Base-by-base conservation (phyloP, 1,284 basidiomycete genomes). In the Boletus holoroseus region DNA sequence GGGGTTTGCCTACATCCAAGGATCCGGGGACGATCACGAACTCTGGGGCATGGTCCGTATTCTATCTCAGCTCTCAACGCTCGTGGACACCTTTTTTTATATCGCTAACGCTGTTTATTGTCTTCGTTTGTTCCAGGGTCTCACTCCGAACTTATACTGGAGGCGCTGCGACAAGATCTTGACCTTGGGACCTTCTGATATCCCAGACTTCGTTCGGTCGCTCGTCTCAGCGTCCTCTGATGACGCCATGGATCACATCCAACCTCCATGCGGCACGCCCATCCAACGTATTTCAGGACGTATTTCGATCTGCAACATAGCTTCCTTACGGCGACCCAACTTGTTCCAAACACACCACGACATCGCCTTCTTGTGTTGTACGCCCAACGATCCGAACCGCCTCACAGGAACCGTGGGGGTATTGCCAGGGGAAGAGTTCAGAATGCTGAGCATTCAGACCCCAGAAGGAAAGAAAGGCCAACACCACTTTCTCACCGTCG, bases 1-100 rank as follows among this genome's bases (percentile, higher is more conserved):
- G 15, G 86, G 85, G 0, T 93, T 81, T 61, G 73, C 79, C 5
- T 94, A 94, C 60, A 79, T 94, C 7, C 91, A 94, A 67, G 92
- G 92, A 2, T 88, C 88, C 0, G 91, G 91, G 0, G 91, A 94
- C 61, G 91, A 94, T 60, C 90, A 94, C 60, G 91, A 94, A 63
- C 72, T 85, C 7, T 94, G 91, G 91, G 80, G 86, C 35, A 78
- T 79, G 79, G 87, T 86, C 38, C 34, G 76, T 64, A 6, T 26
- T n/a, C 40, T 8, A 37, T 39, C 38, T 51, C 44, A 32, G 28
- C 24, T 41, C 24, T 41, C 12, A 2, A 26, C 16, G n/a, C 24
- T 37, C 5, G 8, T 9, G 24, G 18, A 41, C 12, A 22, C 3
- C 7, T 18, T 26, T 13, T n/a, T 16, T 3, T 22, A 4, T 22